A percentile compares a stretch with the other conserved stretches of the same genome.
Conservation (phyloP, 257 asterid species). For the Asclepias syriaca region DNA sequence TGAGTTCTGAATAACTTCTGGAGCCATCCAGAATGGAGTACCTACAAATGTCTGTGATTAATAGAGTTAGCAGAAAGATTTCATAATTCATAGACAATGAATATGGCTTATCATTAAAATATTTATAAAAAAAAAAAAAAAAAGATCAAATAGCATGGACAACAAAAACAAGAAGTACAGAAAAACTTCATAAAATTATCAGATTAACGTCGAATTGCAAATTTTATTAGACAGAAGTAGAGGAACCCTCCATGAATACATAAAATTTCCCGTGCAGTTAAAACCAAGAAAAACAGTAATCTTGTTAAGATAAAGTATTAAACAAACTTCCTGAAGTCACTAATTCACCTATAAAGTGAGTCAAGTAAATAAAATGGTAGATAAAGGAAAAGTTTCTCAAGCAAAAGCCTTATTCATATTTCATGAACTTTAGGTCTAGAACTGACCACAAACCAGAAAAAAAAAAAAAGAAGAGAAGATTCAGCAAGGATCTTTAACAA, state of each 20-base stretch:
- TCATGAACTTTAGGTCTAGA: neutral
- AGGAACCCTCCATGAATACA: neutral
- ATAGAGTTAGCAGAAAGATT: conserved; percentile 42
- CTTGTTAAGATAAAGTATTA: neutral
- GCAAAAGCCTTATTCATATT: neutral
- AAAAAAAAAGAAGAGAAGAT: neutral
- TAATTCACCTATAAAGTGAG: neutral
- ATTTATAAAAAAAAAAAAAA: too few relatives aligned
- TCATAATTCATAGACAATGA: neutral
- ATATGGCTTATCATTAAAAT: neutral
- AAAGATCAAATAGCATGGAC: neutral
- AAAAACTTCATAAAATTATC: neutral
- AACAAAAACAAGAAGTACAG: neutral
- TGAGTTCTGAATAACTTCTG: conserved; percentile 97
- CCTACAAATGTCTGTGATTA: conserved; percentile 96
- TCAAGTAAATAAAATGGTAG: neutral
- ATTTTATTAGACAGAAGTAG: neutral
- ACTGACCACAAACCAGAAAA: neutral
- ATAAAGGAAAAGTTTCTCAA: neutral
- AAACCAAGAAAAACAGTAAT: neutral
- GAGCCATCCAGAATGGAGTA: conserved; percentile 99
- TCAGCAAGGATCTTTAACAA: neutral
- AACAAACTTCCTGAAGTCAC: neutral
- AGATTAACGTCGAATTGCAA: neutral
- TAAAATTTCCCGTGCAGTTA: neutral